phyloP scores from a whole-genome alignment of 495 filamentous ascomycete genomes.

The Bryoglossum gracile region DNA sequence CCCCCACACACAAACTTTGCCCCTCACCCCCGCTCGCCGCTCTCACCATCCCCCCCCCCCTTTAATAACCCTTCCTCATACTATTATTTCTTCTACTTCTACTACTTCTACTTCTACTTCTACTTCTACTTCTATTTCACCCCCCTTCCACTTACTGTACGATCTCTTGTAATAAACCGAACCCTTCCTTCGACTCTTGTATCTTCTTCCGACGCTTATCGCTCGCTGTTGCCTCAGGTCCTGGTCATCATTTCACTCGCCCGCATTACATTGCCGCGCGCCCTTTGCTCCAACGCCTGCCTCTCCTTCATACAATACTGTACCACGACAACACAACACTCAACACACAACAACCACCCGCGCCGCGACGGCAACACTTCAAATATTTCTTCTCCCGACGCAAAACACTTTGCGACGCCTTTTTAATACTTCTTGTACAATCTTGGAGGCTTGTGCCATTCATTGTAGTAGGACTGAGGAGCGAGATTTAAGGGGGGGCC shows the following conservation, averaged over 20 bases:
- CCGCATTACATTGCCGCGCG: neutral
- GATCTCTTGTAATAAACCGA: too few species aligned
- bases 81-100: slow-evolving; percentile 8
- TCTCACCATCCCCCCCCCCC: slow-evolving; percentile 3
- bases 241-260: neutral
- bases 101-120: slow-evolving; percentile 4
- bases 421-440: slow-evolving; percentile 21
- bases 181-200: neutral
- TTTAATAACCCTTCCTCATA: slow-evolving; percentile 1
- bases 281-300: neutral
- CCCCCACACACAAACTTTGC: too few species aligned
- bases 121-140: slow-evolving; percentile 7
- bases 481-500: slow-evolving; percentile 3
- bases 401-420: slow-evolving; percentile 19
- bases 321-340: too few species aligned
- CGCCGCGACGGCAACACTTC: slow-evolving; percentile 23
- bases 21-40: slow-evolving; percentile 2
- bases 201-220: neutral
- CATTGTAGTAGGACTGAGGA: slow-evolving; percentile 16
- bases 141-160: slow-evolving; percentile 18
- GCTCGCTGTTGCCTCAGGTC: neutral
- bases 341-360: too few species aligned
- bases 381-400: slow-evolving; percentile 24
- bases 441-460: slow-evolving; percentile 14
- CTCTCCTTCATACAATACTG: neutral